A percentile compares a stretch with the other conserved stretches of the same genome.
These are phyloP conservation scores for Solanum hybrid DNA, from an alignment of 305 asterid species.

Conservation along the genomic window DNA sequence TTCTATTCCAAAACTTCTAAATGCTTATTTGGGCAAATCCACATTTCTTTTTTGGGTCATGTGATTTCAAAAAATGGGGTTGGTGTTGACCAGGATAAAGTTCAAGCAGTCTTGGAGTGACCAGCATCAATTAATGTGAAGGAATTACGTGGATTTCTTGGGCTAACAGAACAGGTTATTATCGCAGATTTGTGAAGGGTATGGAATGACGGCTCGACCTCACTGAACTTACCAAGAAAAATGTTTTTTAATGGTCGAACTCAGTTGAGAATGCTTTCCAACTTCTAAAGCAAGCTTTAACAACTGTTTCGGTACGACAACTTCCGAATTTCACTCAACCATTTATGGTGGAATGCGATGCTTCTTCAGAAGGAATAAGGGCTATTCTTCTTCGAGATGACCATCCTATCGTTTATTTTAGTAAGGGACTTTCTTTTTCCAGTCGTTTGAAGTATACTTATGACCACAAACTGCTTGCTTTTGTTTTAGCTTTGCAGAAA, in stretches of 20 bases:
- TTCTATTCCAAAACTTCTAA: neutral
- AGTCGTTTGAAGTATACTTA: neutral
- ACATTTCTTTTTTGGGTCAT: neutral
- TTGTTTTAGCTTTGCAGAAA: neutral
- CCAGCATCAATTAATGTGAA: neutral
- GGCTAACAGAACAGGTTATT: neutral
- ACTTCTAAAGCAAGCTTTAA: neutral
- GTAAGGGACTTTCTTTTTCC: neutral
- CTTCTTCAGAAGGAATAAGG: neutral
- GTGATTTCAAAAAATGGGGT: neutral
- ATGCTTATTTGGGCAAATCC: neutral
- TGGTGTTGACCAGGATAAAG: neutral
- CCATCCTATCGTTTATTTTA: neutral
- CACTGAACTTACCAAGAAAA: neutral
- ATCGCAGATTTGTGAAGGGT: neutral
- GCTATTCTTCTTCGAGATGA: neutral
- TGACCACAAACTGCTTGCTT: neutral
- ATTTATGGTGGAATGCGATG: constrained; percentile 14
- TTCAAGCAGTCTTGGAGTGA: neutral
- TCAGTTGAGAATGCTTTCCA: neutral
- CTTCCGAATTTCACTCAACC: neutral
- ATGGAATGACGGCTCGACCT: neutral
- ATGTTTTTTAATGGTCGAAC: neutral
- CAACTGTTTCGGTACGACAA: neutral
- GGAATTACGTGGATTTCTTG: neutral